phyloP scores from a whole-genome alignment of 768 basidiomycete species.

The Lentinula aciculospora region DNA sequence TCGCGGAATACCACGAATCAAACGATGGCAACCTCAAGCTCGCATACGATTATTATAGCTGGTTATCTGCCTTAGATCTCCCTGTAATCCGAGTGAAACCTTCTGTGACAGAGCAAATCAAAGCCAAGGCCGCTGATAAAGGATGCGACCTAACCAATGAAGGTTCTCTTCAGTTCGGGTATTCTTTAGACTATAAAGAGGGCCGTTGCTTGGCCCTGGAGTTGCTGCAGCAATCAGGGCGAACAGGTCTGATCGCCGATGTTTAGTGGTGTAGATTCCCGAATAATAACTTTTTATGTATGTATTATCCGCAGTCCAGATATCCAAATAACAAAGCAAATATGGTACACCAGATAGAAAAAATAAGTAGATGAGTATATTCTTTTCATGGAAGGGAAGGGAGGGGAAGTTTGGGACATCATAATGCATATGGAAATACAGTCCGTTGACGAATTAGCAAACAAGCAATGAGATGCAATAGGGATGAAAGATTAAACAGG shows the following conservation, averaged over 20 bases:
- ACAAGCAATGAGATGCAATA: constrained; percentile 1
- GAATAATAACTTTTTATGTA: background rate
- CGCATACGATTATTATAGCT: background rate
- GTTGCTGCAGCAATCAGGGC: background rate
- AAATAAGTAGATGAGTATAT: background rate
- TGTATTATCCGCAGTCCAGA: background rate
- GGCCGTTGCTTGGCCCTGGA: background rate
- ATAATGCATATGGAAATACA: background rate
- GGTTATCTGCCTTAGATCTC: background rate
- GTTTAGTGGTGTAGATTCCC: background rate
- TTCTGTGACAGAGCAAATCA: background rate
- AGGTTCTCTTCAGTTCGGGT: background rate
- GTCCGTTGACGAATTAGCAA: background rate
- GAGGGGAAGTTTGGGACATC: background rate
- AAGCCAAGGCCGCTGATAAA: background rate
- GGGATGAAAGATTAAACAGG: background rate
- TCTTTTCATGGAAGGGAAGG: background rate
- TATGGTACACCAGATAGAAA: background rate
- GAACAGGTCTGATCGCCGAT: background rate
- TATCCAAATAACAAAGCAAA: background rate
- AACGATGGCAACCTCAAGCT: background rate
- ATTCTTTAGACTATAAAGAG: constrained; percentile 1
- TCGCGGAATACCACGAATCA: background rate
- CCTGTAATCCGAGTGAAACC: background rate
- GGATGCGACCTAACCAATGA: background rate